Base-by-base conservation (phyloP, 441 rosid species). In the Jatropha multifida region DNA sequence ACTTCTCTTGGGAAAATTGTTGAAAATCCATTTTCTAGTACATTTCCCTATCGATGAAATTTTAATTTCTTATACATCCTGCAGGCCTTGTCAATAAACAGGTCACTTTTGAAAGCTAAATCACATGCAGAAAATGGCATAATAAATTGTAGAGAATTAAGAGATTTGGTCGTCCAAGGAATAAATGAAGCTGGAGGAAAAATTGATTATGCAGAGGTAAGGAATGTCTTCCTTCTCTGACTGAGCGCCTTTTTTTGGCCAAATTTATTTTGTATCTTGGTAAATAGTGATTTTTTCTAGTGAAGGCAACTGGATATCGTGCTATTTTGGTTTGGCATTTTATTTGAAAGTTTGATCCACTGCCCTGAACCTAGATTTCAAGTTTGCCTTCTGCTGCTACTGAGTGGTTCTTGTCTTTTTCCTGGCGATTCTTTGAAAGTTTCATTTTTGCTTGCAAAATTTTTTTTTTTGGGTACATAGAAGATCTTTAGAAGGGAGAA, bases 131-230 rank as follows among this genome's bases (percentile, higher is more conserved):
- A 85, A 73, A 74, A 81, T 61, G 97, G 94, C 78, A 71, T 71
- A 61, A 71, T 70, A 8, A 80, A 78, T 72, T 81, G 94, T 76
- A 51, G 49, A 70, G 80, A 79, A 70, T 81, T 93, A 38, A 86
- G 79, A 78, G 85, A 88, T 72, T 68, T 76, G 44, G 87, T 90
- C 74, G 41, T 87, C 74, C 81, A 73, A 77, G 85, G 83, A 69
- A 77, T 91, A 76, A 78, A 68, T 74, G 85, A 81, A 74, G 88
- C 96, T 76, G 89, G 88, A 52, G 99, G 97, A 32, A 86, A 64
- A 82, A 73, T 94, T 23, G 98, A 91, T 83, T 94, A 91, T 84
- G 97, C 88, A 0, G 92, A 94, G 94, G 97, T 92, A 62, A 81
- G 79, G 4, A 42, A 27, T 23, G 12, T 44, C 56, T 59, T 18